phyloP scores from a whole-genome alignment of 2,329 filamentous ascomycete species.

The Aspergillus versicolor region DNA sequence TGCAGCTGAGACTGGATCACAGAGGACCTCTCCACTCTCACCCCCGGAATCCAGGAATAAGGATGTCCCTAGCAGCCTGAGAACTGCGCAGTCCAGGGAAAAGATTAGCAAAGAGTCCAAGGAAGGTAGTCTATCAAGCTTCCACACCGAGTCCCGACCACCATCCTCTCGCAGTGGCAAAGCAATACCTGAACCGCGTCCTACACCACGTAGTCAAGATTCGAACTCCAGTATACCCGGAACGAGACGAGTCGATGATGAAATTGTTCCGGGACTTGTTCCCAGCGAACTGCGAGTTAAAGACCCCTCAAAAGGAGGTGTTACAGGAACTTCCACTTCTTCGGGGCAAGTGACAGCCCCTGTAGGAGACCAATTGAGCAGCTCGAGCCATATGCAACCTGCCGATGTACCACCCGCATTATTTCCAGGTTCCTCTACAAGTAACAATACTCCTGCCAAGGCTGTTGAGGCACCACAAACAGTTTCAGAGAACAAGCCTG shows the following conservation, averaged over 20 bases:
- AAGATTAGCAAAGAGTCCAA: conserved; percentile 20
- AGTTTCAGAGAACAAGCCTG: conserved; percentile 7
- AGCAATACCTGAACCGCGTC: conserved; percentile 19
- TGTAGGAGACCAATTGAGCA: conserved; percentile 28
- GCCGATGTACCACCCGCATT: conserved; percentile 22
- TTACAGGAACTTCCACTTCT: conserved; percentile 35
- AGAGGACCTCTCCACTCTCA: conserved; percentile 14
- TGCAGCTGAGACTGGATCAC: conserved; percentile 18
- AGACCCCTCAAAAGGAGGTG: conserved; percentile 29
- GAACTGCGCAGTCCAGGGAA: conserved; percentile 13
- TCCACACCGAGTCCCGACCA: conserved; percentile 24
- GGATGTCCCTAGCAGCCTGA: conserved; percentile 20
- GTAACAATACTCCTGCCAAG: conserved; percentile 13
- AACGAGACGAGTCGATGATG: conserved; percentile 26
- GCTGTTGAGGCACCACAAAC: conserved; percentile 8
- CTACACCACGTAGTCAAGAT: conserved; percentile 19
- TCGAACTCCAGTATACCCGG: conserved; percentile 19
- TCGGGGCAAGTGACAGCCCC: conserved; percentile 33
- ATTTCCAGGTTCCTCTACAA: conserved; percentile 20
- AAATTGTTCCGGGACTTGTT: conserved; percentile 27
- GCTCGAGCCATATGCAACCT: conserved; percentile 16
- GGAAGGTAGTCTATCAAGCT: conserved; percentile 17
- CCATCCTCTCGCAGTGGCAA: conserved; percentile 31
- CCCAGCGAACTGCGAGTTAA: conserved; percentile 29
- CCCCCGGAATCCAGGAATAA: conserved; percentile 25